Evolutionary conservation across 805 yeast genomes (phyloP).

Genomic region (Jamesozyma gamospora): DNA sequence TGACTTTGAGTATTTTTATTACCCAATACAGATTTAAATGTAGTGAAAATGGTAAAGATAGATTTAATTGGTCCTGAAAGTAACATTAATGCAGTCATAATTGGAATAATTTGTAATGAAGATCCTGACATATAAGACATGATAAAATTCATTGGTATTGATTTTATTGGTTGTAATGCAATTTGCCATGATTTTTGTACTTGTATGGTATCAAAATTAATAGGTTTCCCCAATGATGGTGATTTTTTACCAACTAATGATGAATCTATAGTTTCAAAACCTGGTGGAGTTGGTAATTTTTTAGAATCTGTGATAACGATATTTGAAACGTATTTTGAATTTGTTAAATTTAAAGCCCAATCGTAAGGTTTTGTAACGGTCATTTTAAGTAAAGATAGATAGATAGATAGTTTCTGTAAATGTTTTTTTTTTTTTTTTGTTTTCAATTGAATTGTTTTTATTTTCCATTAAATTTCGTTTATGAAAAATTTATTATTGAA

Average conservation of each 20-base stretch:
- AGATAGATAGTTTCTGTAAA: no score
- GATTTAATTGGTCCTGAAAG: constrained; percentile 71
- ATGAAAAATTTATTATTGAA: no score
- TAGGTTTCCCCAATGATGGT: background rate
- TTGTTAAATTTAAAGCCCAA: constrained; percentile 12
- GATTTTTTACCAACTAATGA: background rate
- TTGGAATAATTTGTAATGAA: constrained; percentile 79
- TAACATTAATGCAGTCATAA: constrained; percentile 80
- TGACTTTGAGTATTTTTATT: constrained; percentile 22
- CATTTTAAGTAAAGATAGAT: no score
- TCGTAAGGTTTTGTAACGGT: constrained; percentile 6
- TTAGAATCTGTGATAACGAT: background rate
- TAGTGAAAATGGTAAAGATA: constrained; percentile 43
- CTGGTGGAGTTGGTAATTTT: constrained; percentile 20
- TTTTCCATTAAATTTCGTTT: no score
- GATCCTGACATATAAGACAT: constrained; percentile 94
- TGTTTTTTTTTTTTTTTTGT: no score
- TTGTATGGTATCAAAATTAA: constrained; percentile 6
- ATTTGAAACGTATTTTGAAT: constrained; percentile 2
- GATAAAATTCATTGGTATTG: constrained; percentile 78
- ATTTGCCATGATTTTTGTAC: constrained; percentile 76
- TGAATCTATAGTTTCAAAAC: constrained; percentile 10
- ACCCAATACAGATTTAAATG: constrained; percentile 43
- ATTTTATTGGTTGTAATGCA: constrained; percentile 72
- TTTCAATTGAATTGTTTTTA: no score